Evolutionary conservation across 2,329 filamentous ascomycete species (phyloP).

Genomic region (Botrytis paeoniae): DNA sequence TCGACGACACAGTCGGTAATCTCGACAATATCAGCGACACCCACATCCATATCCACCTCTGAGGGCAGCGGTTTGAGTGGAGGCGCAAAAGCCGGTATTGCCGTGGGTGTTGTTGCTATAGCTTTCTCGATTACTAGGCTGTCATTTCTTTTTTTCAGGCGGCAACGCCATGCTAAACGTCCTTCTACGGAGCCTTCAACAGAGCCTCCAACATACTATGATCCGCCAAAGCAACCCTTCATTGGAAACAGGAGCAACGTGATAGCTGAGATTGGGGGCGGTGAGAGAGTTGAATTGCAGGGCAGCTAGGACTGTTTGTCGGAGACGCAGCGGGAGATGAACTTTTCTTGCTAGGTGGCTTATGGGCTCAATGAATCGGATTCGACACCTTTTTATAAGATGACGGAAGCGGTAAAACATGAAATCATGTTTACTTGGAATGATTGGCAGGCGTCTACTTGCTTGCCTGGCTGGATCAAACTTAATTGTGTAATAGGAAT

Average conservation of each 20-base stretch:
- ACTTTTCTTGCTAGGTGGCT: neutral
- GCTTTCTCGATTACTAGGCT: neutral
- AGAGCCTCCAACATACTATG: neutral
- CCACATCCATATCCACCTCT: neutral
- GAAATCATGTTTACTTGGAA: neutral
- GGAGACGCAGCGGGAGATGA: too few species aligned
- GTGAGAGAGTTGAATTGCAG: constrained; percentile 4
- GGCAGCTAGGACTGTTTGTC: neutral
- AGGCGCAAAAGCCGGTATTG: constrained; percentile 8
- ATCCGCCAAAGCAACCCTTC: neutral
- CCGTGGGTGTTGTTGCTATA: neutral
- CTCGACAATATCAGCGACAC: neutral
- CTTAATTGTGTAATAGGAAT: neutral
- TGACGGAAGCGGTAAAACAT: neutral
- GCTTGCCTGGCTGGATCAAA: neutral
- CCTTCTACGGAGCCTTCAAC: neutral
- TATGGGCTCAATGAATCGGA: neutral
- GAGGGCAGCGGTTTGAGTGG: neutral
- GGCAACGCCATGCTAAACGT: neutral
- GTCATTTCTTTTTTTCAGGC: neutral
- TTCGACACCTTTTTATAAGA: too few species aligned
- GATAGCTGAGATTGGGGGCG: neutral
- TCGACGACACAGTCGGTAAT: neutral
- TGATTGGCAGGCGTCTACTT: neutral
- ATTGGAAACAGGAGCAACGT: neutral